Base-by-base conservation (phyloP, 1,284 basidiomycete species). In the Sanghuangporus weigelae region DNA sequence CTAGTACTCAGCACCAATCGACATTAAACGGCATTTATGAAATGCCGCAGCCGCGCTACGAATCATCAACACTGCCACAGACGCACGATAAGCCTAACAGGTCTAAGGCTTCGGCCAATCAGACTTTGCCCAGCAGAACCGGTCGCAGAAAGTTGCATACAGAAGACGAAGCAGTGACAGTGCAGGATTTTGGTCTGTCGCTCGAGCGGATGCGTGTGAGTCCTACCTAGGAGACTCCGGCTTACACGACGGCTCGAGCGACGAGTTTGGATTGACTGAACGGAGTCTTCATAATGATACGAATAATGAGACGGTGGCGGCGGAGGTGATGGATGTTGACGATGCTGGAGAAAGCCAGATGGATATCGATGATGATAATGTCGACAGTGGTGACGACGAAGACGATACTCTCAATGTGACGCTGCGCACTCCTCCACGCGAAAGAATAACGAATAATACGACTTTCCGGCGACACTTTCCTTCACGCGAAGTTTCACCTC, bases 391-490 rank as follows among this genome's bases (percentile, higher is more conserved):
- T 26, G 77, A 78, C 23, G 79, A 73, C 48, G 73, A 73, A 38
- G 76, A 82, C 11, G 80, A 86, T 65, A 81, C 82, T 59, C 87
- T 89, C 68, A 79, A 89, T 63, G 74, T 83, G 40, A 90, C 89
- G 0, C 75, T 90, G 64, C 82, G 78, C 62, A 90, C 89, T 6
- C 89, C 89, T n/a, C 42, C 51, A 19, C 58, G 51, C 26, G 42
- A 40, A 16, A 64, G 19, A 48, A 42, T 49, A 11, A 26, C 31
- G 8, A 23, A 36, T 38, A 26, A 50, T n/a, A 21, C 31, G 7
- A 6, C 19, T 10, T 12, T 42, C 16, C 48, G 35, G 3, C 40
- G 38, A 10, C 40, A 39, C 16, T 46, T 46, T 21, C 53, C 60
- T 46, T 44, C 60, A 11, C 50, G 35, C 16, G 46, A 53, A 16